These are phyloP conservation scores for Arabis alpina DNA, from an alignment of 345 rosid species.

Conservation along the genomic window DNA sequence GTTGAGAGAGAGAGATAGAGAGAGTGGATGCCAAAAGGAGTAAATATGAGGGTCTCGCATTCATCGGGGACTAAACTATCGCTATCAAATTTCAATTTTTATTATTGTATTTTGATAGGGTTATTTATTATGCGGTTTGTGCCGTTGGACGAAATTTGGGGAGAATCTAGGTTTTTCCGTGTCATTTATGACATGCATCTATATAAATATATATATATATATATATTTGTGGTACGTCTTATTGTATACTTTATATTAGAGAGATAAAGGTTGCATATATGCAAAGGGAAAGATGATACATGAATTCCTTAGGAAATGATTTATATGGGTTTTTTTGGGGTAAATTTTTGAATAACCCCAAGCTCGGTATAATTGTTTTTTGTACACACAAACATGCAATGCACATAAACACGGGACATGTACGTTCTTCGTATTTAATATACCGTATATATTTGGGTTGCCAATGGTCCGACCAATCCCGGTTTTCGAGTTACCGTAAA, in stretches of 20 bases:
- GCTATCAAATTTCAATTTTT: conserved; percentile 50
- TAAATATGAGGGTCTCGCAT: conserved; percentile 46
- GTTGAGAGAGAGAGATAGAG: conserved; percentile 23
- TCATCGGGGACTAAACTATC: conserved; percentile 72
- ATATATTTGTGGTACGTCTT: conserved; percentile 16
- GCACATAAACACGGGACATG: conserved; percentile 36
- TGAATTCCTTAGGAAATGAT: conserved; percentile 22
- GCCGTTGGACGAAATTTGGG: conserved; percentile 44
- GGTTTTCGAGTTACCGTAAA: conserved; percentile 22
- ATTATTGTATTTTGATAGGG: conserved; percentile 31
- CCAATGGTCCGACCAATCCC: conserved; percentile 43
- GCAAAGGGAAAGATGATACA: conserved; percentile 33
- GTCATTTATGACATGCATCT: conserved; percentile 27
- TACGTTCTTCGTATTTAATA: conserved; percentile 31
- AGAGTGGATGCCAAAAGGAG: conserved; percentile 43
- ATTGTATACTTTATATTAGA: conserved; percentile 6
- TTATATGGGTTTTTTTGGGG: conserved; percentile 27
- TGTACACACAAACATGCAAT: conserved; percentile 35
- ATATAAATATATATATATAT: not conserved
- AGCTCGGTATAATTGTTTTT: conserved; percentile 33
- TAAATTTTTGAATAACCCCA: conserved; percentile 23
- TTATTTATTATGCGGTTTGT: conserved; percentile 38
- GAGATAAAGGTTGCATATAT: conserved; percentile 32
- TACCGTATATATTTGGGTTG: conserved; percentile 32
- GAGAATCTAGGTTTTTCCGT: conserved; percentile 44